Evolutionary conservation across 1,139 yeast species (phyloP), one percentile per base, ranked within the genome.

Genomic region (Sugiyamaella xylanicola): DNA sequence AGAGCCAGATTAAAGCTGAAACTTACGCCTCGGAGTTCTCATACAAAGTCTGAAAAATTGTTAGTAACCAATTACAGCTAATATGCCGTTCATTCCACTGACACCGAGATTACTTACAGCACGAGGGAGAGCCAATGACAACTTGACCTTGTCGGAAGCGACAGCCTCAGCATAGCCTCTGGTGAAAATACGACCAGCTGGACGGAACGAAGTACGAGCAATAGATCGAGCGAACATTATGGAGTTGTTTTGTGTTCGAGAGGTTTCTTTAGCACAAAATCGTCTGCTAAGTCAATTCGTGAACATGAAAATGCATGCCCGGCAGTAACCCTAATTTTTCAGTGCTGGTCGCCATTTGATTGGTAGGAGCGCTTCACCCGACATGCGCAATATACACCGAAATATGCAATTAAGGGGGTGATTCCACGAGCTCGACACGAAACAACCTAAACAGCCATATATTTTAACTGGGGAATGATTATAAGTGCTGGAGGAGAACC

Each of bases 101-200:
- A 8, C 37, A 17, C 4, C 3, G 9, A 29, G 21, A 19, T 37
- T 36, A 55, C 63, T 55, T 58, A 63, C 65, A 49, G 59, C 61
- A 54, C 67, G 60, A 44, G 69, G 70, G 53, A 93, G 83, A 59
- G 97, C 95, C 72, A 93, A 84, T 54, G 96, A 88, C 70, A 95
- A 82, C 75, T 85, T 88, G 75, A 93, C 82, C 66, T 86, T 87
- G 71, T 87, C 95, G 63, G 88, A 77, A 57, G 83, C 71, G 61
- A 86, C 80, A 64, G 88, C 96, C 71, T 93, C 96, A 68, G 97
- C 97, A 70, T 90, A 89, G 60, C 87, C 80, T 84, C 96, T 87
- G 74, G 82, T 85, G 64, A 84, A 83, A 62, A 80, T 79, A 68
- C 77, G 71, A 70, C 81, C 74, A 62, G 85, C 78, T 70, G 84